Evolutionary conservation across 345 rosid genomes (phyloP).

Genomic region (Noccaea bulbosa): DNA sequence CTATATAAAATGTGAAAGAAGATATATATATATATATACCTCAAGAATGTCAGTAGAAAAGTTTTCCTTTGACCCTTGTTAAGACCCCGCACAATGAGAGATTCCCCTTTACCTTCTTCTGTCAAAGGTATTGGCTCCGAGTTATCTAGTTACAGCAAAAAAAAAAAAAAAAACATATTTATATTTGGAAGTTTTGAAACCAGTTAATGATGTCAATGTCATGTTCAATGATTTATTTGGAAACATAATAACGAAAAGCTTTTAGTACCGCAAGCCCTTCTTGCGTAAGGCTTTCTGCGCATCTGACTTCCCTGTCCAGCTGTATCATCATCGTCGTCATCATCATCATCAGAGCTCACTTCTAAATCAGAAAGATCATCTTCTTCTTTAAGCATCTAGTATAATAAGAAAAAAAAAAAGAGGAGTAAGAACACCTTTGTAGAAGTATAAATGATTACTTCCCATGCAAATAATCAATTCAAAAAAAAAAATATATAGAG

Average conservation of each 20-base stretch:
- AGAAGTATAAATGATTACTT: not conserved
- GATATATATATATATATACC: slow-evolving; percentile 49
- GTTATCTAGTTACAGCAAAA: slow-evolving; percentile 51
- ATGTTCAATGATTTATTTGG: not conserved
- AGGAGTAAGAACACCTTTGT: slow-evolving; percentile 29
- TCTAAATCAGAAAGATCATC: slow-evolving; percentile 79
- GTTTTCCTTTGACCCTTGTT: slow-evolving; percentile 64
- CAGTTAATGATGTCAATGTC: not conserved
- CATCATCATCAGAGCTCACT: slow-evolving; percentile 80
- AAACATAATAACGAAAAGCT: not conserved
- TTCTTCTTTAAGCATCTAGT: slow-evolving; percentile 70
- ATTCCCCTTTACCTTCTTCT: slow-evolving; percentile 85
- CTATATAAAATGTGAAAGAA: not conserved
- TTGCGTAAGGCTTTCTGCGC: slow-evolving; percentile 55
- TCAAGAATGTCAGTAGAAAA: slow-evolving; percentile 66
- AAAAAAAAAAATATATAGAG: not conserved
- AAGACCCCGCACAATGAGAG: slow-evolving; percentile 75
- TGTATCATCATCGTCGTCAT: slow-evolving; percentile 67
- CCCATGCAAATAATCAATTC: not conserved
- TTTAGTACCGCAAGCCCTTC: slow-evolving; percentile 59
- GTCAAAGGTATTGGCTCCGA: slow-evolving; percentile 67
- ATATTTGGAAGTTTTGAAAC: not conserved
- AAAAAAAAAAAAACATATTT: not conserved
- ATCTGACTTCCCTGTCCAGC: slow-evolving; percentile 54
- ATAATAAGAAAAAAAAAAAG: not conserved